Evolutionary conservation across 768 basidiomycete genomes (phyloP).

Genomic region (Termitomyces sp.): DNA sequence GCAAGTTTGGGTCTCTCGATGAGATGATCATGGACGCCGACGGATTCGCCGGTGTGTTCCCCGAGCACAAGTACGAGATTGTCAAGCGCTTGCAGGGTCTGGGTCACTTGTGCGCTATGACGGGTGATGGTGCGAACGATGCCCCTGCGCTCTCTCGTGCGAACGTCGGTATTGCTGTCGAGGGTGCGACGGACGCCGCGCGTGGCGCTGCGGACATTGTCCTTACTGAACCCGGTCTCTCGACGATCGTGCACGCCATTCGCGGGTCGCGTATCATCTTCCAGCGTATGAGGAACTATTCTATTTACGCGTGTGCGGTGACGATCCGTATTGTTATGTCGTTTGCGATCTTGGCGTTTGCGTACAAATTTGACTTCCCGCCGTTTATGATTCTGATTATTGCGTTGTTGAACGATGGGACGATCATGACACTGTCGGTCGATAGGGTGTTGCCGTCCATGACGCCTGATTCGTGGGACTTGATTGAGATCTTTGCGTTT

Average conservation of each 20-base stretch:
- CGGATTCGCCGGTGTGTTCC: slow-evolving; percentile 99
- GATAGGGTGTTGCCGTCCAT: slow-evolving; percentile 93
- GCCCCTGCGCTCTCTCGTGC: slow-evolving; percentile 96
- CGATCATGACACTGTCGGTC: slow-evolving; percentile 96
- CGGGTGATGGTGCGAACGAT: slow-evolving; percentile 99
- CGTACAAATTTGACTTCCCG: slow-evolving; percentile 97
- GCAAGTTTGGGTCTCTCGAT: slow-evolving; percentile 80
- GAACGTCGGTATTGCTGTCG: slow-evolving; percentile 99
- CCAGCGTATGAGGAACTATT: slow-evolving; percentile 99
- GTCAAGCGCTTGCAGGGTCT: slow-evolving; percentile 97
- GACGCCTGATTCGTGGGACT: slow-evolving; percentile 93
- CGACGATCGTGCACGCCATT: slow-evolving; percentile 98
- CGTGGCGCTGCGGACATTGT: slow-evolving; percentile 99
- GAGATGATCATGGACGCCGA: slow-evolving; percentile 99
- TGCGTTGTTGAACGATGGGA: slow-evolving; percentile 95
- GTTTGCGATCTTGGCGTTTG: slow-evolving; percentile 92
- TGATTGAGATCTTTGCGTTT: slow-evolving; percentile 93
- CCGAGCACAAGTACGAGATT: slow-evolving; percentile 99
- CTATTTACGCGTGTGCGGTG: slow-evolving; percentile 92
- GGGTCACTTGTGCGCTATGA: slow-evolving; percentile 97
- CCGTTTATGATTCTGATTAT: slow-evolving; percentile 99
- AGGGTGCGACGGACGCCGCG: slow-evolving; percentile 98
- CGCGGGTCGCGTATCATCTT: slow-evolving; percentile 98
- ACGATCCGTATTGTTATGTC: slow-evolving; percentile 99
- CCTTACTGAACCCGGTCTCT: slow-evolving; percentile 95